Evolutionary conservation across 2,329 filamentous ascomycete species (phyloP), one percentile per base, ranked within the genome.

Genomic region (Alternaria longipes): DNA sequence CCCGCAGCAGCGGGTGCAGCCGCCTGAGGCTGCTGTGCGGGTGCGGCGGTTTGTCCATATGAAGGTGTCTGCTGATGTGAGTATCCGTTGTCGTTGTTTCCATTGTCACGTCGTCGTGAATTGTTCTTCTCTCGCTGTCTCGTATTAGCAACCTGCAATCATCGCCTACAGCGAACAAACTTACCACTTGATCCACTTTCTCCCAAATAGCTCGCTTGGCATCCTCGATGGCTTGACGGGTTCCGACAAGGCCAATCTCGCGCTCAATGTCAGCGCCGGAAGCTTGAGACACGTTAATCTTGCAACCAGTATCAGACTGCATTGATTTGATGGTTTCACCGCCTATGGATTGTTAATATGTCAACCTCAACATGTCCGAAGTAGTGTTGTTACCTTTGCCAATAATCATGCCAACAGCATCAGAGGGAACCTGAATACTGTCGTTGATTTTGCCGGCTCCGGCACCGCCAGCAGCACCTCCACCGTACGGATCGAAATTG

Each of bases 341-440:
- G 58, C 92, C 86, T 84, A 54, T 8, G 16, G 36, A 24, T 32
- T 44, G 61, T 71, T 67, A 78, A 64, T 69, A 54, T 42, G 24
- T 36, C 38, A 16, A 20, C 24, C 16, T 7, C 20, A 30, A 30
- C 4, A 60, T 3, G 5, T 28, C 8, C 24, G 30, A 55, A 24
- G 42, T 16, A n/a, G 42, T 53, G 62, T 62, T 53, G 62, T 62
- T 70, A 84, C 84, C 91, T 83, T 97, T 97, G 66, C 94, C 93
- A 63, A 97, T 97, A 67, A 97, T 97, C 93, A 97, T 97, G 62
- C 93, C 93, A 56, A 97, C 93, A 6, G 93, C 91, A 76, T 97
- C 93, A 22, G 93, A 94, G 12, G 93, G 93, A 9, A 97, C 93
- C 68, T 88, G 89, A 64, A 97, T 92, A 41, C 88, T 89, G 73